Conservation (phyloP, 2,329 filamentous ascomycete genomes). For the Thelonectria blattea region DNA sequence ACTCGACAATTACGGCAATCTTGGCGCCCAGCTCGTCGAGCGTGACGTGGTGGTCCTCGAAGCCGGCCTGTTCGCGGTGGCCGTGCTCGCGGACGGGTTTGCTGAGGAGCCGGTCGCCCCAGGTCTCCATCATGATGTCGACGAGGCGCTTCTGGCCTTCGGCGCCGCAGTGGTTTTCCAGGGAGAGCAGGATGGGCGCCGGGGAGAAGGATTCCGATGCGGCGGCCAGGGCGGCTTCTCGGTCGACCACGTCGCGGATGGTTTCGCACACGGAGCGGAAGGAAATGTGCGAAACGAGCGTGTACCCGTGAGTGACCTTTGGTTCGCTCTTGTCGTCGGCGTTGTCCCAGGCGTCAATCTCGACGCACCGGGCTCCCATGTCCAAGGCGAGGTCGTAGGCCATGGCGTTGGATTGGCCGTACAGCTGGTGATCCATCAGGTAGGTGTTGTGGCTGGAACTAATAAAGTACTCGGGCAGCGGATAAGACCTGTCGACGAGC, state of each 20-base stretch:
- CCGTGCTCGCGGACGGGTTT: constrained; percentile 63
- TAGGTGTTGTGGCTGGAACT: constrained; percentile 79
- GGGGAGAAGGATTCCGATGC: constrained; percentile 44
- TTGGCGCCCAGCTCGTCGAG: constrained; percentile 66
- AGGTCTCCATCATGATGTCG: constrained; percentile 69
- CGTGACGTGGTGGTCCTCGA: constrained; percentile 57
- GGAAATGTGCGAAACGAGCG: constrained; percentile 68
- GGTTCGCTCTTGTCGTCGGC: constrained; percentile 65
- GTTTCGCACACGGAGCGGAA: constrained; percentile 71
- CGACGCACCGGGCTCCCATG: constrained; percentile 71
- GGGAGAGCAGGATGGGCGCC: constrained; percentile 68
- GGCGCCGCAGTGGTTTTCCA: constrained; percentile 70
- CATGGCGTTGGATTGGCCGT: constrained; percentile 64
- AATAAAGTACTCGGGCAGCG: constrained; percentile 73
- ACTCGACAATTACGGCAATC: constrained; percentile 72
- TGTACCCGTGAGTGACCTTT: constrained; percentile 74
- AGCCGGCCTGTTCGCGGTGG: constrained; percentile 58
- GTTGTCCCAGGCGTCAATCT: constrained; percentile 77
- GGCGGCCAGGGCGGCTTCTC: constrained; percentile 55
- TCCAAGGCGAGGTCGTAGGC: constrained; percentile 68
- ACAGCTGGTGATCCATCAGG: constrained; percentile 72
- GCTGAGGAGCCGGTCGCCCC: constrained; percentile 64
- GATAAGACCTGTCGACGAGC: constrained; percentile 62
- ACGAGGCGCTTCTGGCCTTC: constrained; percentile 67
- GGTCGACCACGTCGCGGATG: constrained; percentile 66